Conservation (phyloP, 2,329 filamentous ascomycete genomes). For the Ophiosphaerella korrae region DNA sequence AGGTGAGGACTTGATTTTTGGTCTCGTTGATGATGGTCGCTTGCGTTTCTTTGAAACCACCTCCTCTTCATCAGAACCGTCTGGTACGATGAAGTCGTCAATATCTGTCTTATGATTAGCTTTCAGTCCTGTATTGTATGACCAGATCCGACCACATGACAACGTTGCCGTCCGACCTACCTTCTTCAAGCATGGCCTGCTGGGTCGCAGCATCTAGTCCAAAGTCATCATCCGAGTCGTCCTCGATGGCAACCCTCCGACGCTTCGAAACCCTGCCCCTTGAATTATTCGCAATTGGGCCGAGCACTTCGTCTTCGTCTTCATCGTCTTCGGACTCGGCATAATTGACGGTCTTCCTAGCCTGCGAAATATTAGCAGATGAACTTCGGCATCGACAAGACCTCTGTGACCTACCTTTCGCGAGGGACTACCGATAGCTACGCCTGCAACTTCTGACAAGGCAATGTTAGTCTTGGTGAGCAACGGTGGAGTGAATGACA, state of each 20-base stretch:
- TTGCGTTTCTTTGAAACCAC: constrained; percentile 70
- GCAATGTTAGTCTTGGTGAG: constrained; percentile 51
- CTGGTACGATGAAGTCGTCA: constrained; percentile 85
- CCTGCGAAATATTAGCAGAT: constrained; percentile 46
- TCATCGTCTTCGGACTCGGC: constrained; percentile 79
- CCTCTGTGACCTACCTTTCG: constrained; percentile 66
- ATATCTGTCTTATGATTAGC: constrained; percentile 60
- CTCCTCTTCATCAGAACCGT: constrained; percentile 77
- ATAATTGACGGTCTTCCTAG: constrained; percentile 74
- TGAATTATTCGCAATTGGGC: constrained; percentile 55
- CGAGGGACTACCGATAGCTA: constrained; percentile 71
- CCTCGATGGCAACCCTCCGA: constrained; percentile 66
- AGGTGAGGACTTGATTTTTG: constrained; percentile 53
- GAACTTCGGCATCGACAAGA: background rate
- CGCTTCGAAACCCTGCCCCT: constrained; percentile 59
- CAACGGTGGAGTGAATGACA: constrained; percentile 49
- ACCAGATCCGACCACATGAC: background rate
- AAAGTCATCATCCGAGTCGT: constrained; percentile 70
- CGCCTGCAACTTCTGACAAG: constrained; percentile 50
- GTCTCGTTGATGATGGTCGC: constrained; percentile 69
- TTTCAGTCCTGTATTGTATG: background rate
- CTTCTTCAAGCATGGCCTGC: constrained; percentile 61
- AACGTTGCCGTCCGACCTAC: constrained; percentile 33
- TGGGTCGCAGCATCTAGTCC: constrained; percentile 63
- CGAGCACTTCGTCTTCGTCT: constrained; percentile 71